These are phyloP conservation scores for Leishmania arabica DNA, from an alignment of 208 protist species.

Conservation along the genomic window DNA sequence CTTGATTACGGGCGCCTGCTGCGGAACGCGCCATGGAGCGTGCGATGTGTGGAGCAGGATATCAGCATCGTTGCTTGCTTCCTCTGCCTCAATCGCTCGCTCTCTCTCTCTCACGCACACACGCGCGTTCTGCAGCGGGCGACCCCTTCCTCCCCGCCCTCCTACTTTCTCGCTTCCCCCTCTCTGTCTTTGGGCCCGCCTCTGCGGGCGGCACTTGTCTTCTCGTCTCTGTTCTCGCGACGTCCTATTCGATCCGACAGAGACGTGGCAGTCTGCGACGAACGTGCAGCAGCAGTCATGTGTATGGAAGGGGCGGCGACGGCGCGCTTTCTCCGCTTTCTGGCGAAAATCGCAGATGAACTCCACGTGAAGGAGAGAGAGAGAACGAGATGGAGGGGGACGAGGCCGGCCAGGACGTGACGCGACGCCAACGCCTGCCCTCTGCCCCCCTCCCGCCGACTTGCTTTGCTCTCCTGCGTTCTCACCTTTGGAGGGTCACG, in stretches of 20 bases:
- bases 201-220: not conserved
- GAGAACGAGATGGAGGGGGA: not conserved
- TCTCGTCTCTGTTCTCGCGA: not conserved
- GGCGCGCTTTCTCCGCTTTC: not conserved
- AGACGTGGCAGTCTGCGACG: not conserved
- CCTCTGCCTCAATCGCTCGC: not conserved
- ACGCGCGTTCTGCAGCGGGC: too few relatives aligned
- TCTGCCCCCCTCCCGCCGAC: not conserved
- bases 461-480: not conserved
- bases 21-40: not conserved
- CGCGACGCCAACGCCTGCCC: not conserved
- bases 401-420: not conserved
- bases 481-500: not conserved
- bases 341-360: not conserved
- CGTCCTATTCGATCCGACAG: not conserved
- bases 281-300: not conserved
- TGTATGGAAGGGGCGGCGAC: not conserved
- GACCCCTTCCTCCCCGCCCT: too few relatives aligned
- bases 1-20: not conserved
- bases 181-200: not conserved
- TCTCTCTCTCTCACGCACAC: not conserved
- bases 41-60: not conserved
- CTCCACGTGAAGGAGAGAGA: not conserved
- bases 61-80: not conserved
- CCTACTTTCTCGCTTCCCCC: not conserved